These are phyloP conservation scores for Paradendryphiella salina DNA, from an alignment of 2,329 filamentous ascomycete species.

Conservation along the genomic window DNA sequence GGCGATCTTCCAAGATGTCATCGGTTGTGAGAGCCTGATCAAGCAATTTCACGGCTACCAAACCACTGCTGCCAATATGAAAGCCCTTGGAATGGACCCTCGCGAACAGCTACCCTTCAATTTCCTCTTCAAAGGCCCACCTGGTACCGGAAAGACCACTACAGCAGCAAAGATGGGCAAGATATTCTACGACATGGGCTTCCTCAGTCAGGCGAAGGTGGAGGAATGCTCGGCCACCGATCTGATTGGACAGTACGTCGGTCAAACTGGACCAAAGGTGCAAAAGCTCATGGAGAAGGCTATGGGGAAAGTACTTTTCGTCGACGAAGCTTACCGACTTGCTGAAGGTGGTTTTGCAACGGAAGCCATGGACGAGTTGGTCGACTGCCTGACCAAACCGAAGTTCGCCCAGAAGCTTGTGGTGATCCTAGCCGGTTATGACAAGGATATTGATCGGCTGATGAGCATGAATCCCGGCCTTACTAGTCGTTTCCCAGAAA, in stretches of 20 bases:
- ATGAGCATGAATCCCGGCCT: slow-evolving; percentile 65
- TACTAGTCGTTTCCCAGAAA: slow-evolving; percentile 66
- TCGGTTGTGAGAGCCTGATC: slow-evolving; percentile 63
- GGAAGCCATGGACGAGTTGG: slow-evolving; percentile 58
- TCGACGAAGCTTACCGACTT: slow-evolving; percentile 73
- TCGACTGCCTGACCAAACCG: slow-evolving; percentile 58
- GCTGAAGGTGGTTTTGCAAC: slow-evolving; percentile 61
- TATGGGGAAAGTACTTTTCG: slow-evolving; percentile 68
- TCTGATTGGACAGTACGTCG: slow-evolving; percentile 68
- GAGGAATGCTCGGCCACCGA: slow-evolving; percentile 69
- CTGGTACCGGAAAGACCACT: slow-evolving; percentile 65
- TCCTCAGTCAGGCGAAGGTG: slow-evolving; percentile 64
- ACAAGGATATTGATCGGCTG: slow-evolving; percentile 63
- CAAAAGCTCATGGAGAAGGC: slow-evolving; percentile 62
- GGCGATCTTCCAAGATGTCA: slow-evolving; percentile 60
- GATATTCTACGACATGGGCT: slow-evolving; percentile 74
- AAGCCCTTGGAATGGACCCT: slow-evolving; percentile 58
- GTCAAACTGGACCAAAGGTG: slow-evolving; percentile 71
- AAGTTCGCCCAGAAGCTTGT: slow-evolving; percentile 64
- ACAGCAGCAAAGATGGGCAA: slow-evolving; percentile 73
- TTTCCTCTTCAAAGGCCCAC: slow-evolving; percentile 69
- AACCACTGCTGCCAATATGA: slow-evolving; percentile 56
- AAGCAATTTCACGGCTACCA: slow-evolving; percentile 60
- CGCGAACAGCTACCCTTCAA: slow-evolving; percentile 65
- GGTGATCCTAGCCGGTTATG: slow-evolving; percentile 70